These are phyloP conservation scores for Hordeum vulgare DNA, from an alignment of 176 grass and related monocot genomes.

Conservation along the genomic window DNA sequence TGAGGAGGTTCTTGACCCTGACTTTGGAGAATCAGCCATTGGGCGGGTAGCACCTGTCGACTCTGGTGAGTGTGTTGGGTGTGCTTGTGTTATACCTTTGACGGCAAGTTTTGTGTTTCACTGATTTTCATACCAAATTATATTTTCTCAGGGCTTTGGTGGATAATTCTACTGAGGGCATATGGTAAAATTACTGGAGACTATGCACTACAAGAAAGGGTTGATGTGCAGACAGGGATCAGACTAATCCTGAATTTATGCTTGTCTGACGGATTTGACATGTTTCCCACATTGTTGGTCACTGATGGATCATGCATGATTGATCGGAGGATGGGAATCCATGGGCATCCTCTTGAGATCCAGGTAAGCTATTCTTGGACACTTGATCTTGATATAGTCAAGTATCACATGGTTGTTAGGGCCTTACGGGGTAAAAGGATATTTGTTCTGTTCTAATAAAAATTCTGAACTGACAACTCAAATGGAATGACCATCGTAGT, in stretches of 20 bases:
- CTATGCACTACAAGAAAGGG: constrained; percentile 81
- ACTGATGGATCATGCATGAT: constrained; percentile 99
- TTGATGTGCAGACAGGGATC: constrained; percentile 96
- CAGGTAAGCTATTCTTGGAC: constrained; percentile 48
- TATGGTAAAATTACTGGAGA: constrained; percentile 98
- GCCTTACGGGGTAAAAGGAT: not conserved
- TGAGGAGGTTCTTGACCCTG: constrained; percentile 96
- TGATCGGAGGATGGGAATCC: constrained; percentile 94
- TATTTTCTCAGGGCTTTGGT: constrained; percentile 79
- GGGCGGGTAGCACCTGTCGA: constrained; percentile 95
- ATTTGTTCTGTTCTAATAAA: not conserved
- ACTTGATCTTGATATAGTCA: not conserved
- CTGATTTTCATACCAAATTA: not conserved
- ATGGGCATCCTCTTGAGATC: constrained; percentile 98
- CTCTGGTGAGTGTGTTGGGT: constrained; percentile 56
- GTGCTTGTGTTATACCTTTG: not conserved
- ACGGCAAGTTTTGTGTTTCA: not conserved
- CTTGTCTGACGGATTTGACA: constrained; percentile 95
- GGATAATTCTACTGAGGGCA: constrained; percentile 85
- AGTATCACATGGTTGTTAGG: not conserved
- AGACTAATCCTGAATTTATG: constrained; percentile 87
- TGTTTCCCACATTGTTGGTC: constrained; percentile 91
- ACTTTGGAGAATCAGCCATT: constrained; percentile 95
- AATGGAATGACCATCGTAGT: not conserved
- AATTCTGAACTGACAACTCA: not conserved